Base-by-base conservation (phyloP, 129 eudicot genomes). In the Chrysanthemum seticuspe region DNA sequence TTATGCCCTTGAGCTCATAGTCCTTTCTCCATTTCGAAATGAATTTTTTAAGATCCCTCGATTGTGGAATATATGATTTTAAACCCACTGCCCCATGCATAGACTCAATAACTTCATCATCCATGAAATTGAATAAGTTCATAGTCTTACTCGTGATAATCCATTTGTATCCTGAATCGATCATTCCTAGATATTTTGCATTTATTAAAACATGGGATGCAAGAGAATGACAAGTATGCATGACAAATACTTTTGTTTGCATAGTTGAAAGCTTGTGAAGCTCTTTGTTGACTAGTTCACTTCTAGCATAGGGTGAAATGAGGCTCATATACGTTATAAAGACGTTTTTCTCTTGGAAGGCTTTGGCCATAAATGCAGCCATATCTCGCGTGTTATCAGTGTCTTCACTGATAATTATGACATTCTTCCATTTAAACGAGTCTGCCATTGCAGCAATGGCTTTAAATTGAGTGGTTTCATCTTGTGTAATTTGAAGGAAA, bases 121-220 rank as follows among this genome's bases (percentile, higher is more conserved):
- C 67, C 75, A 73, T 14, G 1, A 66, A 27, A 4, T 56, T 29
- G 13, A 87, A 27, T 31, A 63, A 55, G 47, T 81, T 64, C 47
- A 47, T 19, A 2, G 84, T 74, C 15, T 71, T 73, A 57, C 69
- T 65, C 0, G 91, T 85, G 13, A 79, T 9, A 8, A 90, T 81
- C 96, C 96, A 90, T 47, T 73, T 78, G 74, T 78, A 85, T 18
- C 81, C 90, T 23, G 76, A 68, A 62, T 60, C 72, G 88, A 87
- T 77, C 87, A 87, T 80, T 10, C 82, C 85, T 10, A 78, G 21
- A 12, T 50, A 47, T 18, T 70, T 80, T 9, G 87, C 86, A 6
- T 0, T 50, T 3, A 58, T 6, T 45, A 86, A 70, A 55, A 86
- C 0, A 9, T 36, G 44, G 56, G 89, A 71, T 14, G 82, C 74